Evolutionary conservation across 257 asterid species (phyloP), one percentile per base, ranked within the genome.

Genomic region (Primulina huaijiensis): DNA sequence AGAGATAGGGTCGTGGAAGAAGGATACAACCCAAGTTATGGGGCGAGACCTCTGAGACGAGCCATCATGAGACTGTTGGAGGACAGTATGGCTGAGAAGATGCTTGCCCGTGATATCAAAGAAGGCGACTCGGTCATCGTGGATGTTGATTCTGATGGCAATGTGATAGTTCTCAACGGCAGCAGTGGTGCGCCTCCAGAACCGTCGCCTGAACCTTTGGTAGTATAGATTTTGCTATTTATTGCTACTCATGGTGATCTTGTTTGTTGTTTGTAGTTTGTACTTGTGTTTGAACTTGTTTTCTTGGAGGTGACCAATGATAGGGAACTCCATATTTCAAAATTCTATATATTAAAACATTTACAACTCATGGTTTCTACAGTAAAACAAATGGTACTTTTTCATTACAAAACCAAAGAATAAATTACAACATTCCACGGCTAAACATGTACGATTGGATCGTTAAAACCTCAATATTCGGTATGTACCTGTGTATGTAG

Each of bases 1-100:
- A 85, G 81, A 67, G 94, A 86, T 9, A 80, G 89, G 68, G 84
- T 92, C 52, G 87, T 92, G 9, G 85, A 79, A 0, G 97, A 92
- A 76, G 89, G 91, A 10, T 87, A 83, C 46, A 79, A 86, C 72
- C 89, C 90, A 16, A 88, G 87, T 73, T 89, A 86, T 6, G 97
- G 98, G 7, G 97, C 98, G 2, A 79, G 98, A 69, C 97, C 98
- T 2, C 75, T 92, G 14, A 79, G 92, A 65, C 75, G 97, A 72
- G 96, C 98, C 12, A 92, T 92, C 17, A 90, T 86, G 87, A 88
- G 92, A 69, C 83, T 86, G 6, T 60, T 92, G 79, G 95, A 89
- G 80, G 96, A 92, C 43, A 81, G 85, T 78, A 86, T 92, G 97
- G 97, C 97, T 0, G 96, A 92, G 84, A 85, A 78, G 79, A 82